These are phyloP conservation scores for Amphicarpaea edgeworthii DNA, from an alignment of 306 rosid genomes.

Conservation along the genomic window DNA sequence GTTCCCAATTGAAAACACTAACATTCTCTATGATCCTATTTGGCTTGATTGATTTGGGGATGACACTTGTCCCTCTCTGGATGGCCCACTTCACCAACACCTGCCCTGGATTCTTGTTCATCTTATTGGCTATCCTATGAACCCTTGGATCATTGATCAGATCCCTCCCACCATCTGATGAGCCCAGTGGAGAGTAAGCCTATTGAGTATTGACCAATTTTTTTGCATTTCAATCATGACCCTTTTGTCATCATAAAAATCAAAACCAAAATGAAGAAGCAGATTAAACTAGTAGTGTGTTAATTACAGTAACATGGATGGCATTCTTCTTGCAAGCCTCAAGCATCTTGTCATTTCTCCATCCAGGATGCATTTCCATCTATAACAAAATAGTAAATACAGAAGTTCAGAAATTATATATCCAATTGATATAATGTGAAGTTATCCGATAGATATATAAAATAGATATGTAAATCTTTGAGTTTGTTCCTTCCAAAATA, in stretches of 20 bases:
- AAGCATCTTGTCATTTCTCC: conserved; percentile 74
- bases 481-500: neutral
- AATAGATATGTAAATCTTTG: no score
- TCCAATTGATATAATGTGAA: no score
- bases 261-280: neutral
- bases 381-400: conserved; percentile 26
- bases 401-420: neutral
- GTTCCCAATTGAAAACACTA: conserved; percentile 55
- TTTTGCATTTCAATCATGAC: conserved; percentile 34
- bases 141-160: conserved; percentile 57
- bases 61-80: conserved; percentile 67
- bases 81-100: conserved; percentile 65
- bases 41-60: conserved; percentile 56
- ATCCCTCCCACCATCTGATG: conserved; percentile 57
- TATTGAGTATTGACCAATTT: conserved; percentile 35
- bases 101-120: conserved; percentile 61
- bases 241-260: conserved; percentile 6
- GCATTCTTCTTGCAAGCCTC: conserved; percentile 62
- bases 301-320: conserved; percentile 67
- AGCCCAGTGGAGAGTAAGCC: conserved; percentile 66
- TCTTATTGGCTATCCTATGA: conserved; percentile 56
- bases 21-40: conserved; percentile 59
- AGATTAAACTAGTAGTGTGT: neutral
- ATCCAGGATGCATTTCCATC: conserved; percentile 80
- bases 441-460: no score